phyloP scores from a whole-genome alignment of 2,329 filamentous ascomycete genomes.

The Colletotrichum zoysiae region DNA sequence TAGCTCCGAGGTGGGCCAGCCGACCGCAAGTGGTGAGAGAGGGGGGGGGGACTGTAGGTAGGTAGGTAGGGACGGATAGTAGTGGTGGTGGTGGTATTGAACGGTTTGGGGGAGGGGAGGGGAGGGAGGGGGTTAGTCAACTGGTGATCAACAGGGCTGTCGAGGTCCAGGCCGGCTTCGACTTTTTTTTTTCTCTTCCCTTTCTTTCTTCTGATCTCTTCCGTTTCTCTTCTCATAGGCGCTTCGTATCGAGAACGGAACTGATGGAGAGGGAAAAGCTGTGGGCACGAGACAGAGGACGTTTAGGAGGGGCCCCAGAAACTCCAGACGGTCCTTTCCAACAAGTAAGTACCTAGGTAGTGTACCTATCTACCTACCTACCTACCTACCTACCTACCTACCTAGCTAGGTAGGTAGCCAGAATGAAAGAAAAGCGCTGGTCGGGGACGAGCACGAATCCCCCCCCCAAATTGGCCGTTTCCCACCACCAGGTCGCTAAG shows the following conservation, averaged over 20 bases:
- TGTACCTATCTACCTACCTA: no score
- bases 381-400: no score
- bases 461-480: constrained; percentile 32
- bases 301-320: constrained; percentile 32
- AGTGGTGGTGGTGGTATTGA: constrained; percentile 37
- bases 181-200: constrained; percentile 16
- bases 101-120: constrained; percentile 16
- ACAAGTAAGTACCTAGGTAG: constrained; percentile 18
- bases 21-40: constrained; percentile 36
- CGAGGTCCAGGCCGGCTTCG: constrained; percentile 37
- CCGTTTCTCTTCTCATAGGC: constrained; percentile 16
- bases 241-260: constrained; percentile 22
- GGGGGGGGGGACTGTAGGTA: background rate
- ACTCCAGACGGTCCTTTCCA: constrained; percentile 38
- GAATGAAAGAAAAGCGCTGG: constrained; percentile 36
- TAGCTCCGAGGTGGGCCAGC: constrained; percentile 40
- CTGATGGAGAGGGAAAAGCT: constrained; percentile 35
- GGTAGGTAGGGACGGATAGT: background rate
- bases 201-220: background rate
- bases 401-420: background rate
- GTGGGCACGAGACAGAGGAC: constrained; percentile 37
- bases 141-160: constrained; percentile 36
- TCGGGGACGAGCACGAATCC: constrained; percentile 35
- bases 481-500: constrained; percentile 29
- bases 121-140: constrained; percentile 31